Evolutionary conservation across 352 stramenopile genomes (phyloP).

Genomic region (Pythium grandisporangium): DNA sequence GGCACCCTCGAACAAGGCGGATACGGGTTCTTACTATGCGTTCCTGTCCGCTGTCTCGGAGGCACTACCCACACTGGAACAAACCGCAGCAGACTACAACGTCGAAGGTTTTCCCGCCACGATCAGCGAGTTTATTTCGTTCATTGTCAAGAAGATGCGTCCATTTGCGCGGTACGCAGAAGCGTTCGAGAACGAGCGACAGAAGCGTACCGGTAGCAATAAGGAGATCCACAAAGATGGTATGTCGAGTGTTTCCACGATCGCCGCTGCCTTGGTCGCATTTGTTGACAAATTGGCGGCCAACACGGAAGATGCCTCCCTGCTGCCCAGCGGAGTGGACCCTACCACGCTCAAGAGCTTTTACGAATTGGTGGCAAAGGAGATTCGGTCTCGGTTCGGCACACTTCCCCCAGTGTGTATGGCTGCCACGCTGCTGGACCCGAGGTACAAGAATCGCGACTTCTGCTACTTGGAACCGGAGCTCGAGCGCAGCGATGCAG

Average conservation of each 20-base stretch:
- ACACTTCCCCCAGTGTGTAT: slow-evolving; percentile 44
- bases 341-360: slow-evolving; percentile 48
- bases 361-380: slow-evolving; percentile 40
- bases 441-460: slow-evolving; percentile 74
- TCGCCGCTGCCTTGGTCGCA: slow-evolving; percentile 50
- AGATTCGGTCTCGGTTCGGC: slow-evolving; percentile 46
- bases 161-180: slow-evolving; percentile 66
- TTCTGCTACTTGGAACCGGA: slow-evolving; percentile 63
- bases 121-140: slow-evolving; percentile 37
- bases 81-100: slow-evolving; percentile 40
- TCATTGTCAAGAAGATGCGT: slow-evolving; percentile 68
- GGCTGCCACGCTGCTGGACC: slow-evolving; percentile 65
- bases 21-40: slow-evolving; percentile 45
- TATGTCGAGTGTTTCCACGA: slow-evolving; percentile 71
- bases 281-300: slow-evolving; percentile 59
- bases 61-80: slow-evolving; percentile 29
- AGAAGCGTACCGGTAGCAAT: slow-evolving; percentile 63
- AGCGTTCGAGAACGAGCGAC: slow-evolving; percentile 62
- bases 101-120: slow-evolving; percentile 28
- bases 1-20: slow-evolving; percentile 7
- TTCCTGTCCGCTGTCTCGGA: slow-evolving; percentile 46
- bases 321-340: slow-evolving; percentile 20
- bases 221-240: slow-evolving; percentile 67
- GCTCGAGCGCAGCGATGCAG: slow-evolving; percentile 39
- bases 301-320: slow-evolving; percentile 9